A percentile compares a stretch with the other conserved stretches of the same genome.
These are phyloP conservation scores for Tetragonia tetragonoides DNA, from an alignment of 148 eudicot genomes.

Conservation along the genomic window DNA sequence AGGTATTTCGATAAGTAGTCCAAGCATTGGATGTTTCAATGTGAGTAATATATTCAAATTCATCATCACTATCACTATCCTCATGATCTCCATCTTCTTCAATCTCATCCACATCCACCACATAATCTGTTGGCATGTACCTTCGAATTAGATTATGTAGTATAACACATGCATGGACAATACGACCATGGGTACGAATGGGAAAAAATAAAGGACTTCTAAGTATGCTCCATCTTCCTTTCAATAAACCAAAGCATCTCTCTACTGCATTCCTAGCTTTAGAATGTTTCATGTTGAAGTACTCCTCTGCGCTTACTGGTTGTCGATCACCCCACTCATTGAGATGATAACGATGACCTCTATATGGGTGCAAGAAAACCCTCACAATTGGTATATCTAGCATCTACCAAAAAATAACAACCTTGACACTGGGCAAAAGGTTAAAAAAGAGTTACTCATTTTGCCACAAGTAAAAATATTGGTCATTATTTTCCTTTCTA, in stretches of 20 bases:
- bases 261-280: not conserved
- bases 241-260: not conserved
- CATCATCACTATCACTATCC: not conserved
- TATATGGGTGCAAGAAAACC: not conserved
- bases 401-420: not conserved
- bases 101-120: not conserved
- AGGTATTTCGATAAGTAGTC: not conserved
- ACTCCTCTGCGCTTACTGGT: not conserved
- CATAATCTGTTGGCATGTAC: not conserved
- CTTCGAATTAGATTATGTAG: not conserved
- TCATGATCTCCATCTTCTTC: no score
- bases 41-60: not conserved
- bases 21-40: not conserved
- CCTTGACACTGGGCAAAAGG: not conserved
- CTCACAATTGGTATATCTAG: not conserved
- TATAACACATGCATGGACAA: no score
- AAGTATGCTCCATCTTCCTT: no score
- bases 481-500: no score
- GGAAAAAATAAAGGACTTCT: no score
- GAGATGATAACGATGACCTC: not conserved
- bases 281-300: not conserved
- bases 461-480: not conserved
- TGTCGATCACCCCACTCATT: not conserved
- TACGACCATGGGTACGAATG: no score
- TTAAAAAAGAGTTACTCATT: not conserved